Percentiles rank a stretch among this genome's conserved stretches.
These are phyloP conservation scores for Globisporangium polare DNA, from an alignment of 352 stramenopile genomes.

Conservation along the genomic window DNA sequence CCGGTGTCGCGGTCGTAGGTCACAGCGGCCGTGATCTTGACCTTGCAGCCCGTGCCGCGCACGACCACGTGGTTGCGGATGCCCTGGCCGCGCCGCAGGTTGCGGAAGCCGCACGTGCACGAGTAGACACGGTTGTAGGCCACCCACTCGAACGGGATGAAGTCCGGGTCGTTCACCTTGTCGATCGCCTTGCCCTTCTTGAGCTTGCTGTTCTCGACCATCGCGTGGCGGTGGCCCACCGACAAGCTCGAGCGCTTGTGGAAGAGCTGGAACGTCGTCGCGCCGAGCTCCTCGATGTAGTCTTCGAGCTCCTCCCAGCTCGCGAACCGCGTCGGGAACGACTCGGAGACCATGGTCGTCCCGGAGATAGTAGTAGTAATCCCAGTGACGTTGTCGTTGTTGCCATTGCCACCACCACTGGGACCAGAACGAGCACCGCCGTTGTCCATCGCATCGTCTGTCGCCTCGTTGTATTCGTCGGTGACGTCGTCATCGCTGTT, in stretches of 20 bases:
- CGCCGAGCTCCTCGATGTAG: slow-evolving; percentile 5
- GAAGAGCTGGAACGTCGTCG: slow-evolving; percentile 7
- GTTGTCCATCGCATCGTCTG: background rate
- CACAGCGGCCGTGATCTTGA: slow-evolving; percentile 2
- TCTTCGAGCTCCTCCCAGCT: slow-evolving; percentile 7
- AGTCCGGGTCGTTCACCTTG: slow-evolving; percentile 3
- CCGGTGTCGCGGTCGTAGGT: background rate
- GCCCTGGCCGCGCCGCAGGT: background rate
- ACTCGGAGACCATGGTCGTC: background rate
- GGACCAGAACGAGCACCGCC: background rate
- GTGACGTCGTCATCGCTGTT: background rate
- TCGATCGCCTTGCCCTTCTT: background rate
- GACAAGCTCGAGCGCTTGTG: slow-evolving; percentile 4
- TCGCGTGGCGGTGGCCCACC: background rate
- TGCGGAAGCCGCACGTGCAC: slow-evolving; percentile 3
- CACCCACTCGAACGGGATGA: background rate
- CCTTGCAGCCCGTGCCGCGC: slow-evolving; percentile 2
- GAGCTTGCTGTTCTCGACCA: background rate
- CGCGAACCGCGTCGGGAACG: slow-evolving; percentile 1
- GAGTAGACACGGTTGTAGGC: background rate
- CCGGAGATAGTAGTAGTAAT: background rate
- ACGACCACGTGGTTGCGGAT: background rate
- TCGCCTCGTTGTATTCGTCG: background rate
- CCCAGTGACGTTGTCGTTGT: background rate
- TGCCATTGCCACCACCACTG: background rate